Evolutionary conservation across 2,329 filamentous ascomycete species (phyloP).

Genomic region (Blastomyces percursus): DNA sequence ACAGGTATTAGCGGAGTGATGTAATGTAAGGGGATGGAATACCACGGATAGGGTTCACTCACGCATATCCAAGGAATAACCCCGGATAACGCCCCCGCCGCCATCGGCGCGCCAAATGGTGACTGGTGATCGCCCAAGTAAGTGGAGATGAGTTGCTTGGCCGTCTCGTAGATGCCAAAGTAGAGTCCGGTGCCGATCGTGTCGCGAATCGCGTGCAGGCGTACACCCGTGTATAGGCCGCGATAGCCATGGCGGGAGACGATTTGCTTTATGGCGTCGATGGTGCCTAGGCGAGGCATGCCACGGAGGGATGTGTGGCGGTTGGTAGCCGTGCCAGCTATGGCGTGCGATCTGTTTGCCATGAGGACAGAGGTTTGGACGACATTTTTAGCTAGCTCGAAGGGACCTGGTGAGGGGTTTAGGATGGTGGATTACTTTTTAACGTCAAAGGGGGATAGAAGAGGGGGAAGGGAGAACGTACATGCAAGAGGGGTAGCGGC

Average conservation of each 20-base stretch:
- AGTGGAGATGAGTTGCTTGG: conserved; percentile 37
- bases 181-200: conserved; percentile 38
- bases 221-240: conserved; percentile 38
- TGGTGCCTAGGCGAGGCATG: conserved; percentile 33
- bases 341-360: conserved; percentile 30
- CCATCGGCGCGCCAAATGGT: conserved; percentile 34
- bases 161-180: conserved; percentile 38
- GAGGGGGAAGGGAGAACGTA: conserved; percentile 19
- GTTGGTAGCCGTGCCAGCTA: conserved; percentile 19
- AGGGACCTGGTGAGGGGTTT: conserved; percentile 27
- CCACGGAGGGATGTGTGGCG: conserved; percentile 25
- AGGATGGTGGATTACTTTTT: neutral
- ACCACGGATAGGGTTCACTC: conserved; percentile 16
- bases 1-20: neutral
- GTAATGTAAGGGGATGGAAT: neutral
- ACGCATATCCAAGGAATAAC: conserved; percentile 40
- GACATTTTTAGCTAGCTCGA: conserved; percentile 40
- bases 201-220: conserved; percentile 35
- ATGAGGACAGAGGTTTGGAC: conserved; percentile 40
- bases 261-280: conserved; percentile 35
- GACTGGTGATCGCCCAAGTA: conserved; percentile 34
- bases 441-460: neutral
- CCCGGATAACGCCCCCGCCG: conserved; percentile 38
- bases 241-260: conserved; percentile 33
- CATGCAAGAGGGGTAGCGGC: conserved; percentile 35